phyloP scores from a whole-genome alignment of 257 asterid genomes.

The Scutellaria barbata region DNA sequence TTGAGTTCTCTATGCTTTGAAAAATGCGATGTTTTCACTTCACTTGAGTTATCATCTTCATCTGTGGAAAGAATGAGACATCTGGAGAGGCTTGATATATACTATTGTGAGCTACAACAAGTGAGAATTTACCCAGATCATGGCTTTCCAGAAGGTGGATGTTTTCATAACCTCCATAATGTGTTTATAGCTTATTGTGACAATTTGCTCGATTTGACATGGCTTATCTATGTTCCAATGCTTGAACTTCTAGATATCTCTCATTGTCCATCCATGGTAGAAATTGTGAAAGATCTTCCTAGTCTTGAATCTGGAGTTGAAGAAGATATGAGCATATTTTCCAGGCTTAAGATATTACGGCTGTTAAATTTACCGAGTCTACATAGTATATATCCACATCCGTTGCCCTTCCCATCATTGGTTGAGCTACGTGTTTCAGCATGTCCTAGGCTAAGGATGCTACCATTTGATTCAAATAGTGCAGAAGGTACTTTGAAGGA shows the following conservation, averaged over 20 bases:
- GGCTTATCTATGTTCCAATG: conserved; percentile 33
- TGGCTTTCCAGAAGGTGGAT: not conserved
- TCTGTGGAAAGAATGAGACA: conserved; percentile 35
- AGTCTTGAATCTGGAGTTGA: not conserved
- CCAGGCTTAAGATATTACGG: conserved; percentile 31
- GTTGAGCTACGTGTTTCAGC: conserved; percentile 26
- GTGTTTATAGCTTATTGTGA: conserved; percentile 33
- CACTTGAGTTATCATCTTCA: conserved; percentile 27
- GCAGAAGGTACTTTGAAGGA: conserved; percentile 27
- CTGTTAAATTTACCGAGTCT: conserved; percentile 31
- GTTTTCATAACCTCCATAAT: conserved; percentile 25
- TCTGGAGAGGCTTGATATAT: conserved; percentile 35
- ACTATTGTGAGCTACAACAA: conserved; percentile 27
- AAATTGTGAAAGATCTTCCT: conserved; percentile 27
- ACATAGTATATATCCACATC: conserved; percentile 19
- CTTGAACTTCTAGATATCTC: conserved; percentile 37
- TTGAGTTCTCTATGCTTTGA: conserved; percentile 36
- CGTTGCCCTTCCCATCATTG: conserved; percentile 32
- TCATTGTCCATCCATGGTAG: conserved; percentile 39
- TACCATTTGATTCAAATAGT: conserved; percentile 32
- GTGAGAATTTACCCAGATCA: conserved; percentile 11
- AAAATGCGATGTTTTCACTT: conserved; percentile 23
- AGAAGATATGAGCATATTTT: conserved; percentile 16
- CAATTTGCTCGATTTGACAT: conserved; percentile 31
- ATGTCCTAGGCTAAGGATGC: conserved; percentile 25